Evolutionary conservation across 208 protist species (phyloP), one percentile per base, ranked within the genome.

Genomic region (Acanthamoeba rhysodes): DNA sequence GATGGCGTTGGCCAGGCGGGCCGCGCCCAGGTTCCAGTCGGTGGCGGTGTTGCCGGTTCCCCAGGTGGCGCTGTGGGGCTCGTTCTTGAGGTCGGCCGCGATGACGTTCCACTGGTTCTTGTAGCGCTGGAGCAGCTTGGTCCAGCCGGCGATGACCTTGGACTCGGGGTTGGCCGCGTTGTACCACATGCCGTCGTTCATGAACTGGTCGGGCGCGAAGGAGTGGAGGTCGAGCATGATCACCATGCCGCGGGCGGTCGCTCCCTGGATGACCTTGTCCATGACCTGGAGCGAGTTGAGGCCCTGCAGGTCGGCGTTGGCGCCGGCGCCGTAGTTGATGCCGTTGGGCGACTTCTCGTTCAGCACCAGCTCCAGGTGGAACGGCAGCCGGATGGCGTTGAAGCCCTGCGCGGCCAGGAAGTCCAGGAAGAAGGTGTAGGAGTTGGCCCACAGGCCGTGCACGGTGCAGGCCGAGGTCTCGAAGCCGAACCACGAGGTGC

Each of bases 261-360:
- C 90, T 48, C 6, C 59, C 22, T 59, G 29, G 64, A 62, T 37
- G n/a, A 48, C n/a, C 90, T 84, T 62, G 66, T 85, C 37, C 66
- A 94, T 45, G n/a, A 84, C 37, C 72, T 84, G 22, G 20, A 94
- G 34, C 3, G 68, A 94, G 12, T 6, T 41, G 70, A 95, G n/a
- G 78, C 72, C 64, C 72, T 95, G 32, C 78, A 85, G 45, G 55
- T 80, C 32, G 70, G 91, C 45, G 85, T 90, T 96, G 85, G 55
- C 68, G 90, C 96, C 34, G 74, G 55, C 68, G 90, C 96, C 34
- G 74, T 95, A 57, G 91, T 91, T 74, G 85, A 95, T 32, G 95
- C 29, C 50, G n/a, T 45, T 96, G 48, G 95, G 95, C 85, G 64
- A 50, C 22, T 59, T 66, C 74, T 96, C 90, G 45, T 95, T 95